Base-by-base conservation (phyloP, 257 asterid genomes). In the Solanum sejunctum region DNA sequence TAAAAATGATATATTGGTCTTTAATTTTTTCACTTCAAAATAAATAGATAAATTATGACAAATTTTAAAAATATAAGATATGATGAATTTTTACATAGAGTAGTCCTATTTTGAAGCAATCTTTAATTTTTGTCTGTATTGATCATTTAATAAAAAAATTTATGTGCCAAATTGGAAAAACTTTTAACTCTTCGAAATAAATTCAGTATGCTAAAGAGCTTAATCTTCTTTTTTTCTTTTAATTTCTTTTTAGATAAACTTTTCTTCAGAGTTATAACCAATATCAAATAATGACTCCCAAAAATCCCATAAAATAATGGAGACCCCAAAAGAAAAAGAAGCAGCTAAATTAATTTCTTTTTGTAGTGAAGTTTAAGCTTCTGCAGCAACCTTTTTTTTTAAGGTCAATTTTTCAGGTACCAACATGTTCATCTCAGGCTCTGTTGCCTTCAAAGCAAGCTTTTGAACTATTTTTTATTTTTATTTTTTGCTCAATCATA, bases 371-470 rank as follows among this genome's bases (percentile, higher is more conserved):
- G 80, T 20, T 55, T 47, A 88, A 86, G 84, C 18, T 84, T 58
- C 54, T 23, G 47, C 52, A 84, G 36, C 86, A 84, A 56, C 86
- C 45, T 58, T 52, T 28, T 80, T 80, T 36, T 71, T 88, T 63
- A 47, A 72, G 61, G 87, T 88, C 86, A 81, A 71, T 81, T 28
- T 80, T 45, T 56, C 79, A 73, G 88, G 87, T 79, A 52, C 83
- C 78, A 71, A 54, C 90, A 88, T 84, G 85, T 86, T 88, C 15
- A 66, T 86, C 82, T 85, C 39, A 80, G 78, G 17, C 49, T 64
- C 73, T 77, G 51, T 80, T 88, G 84, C 88, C 88, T 85, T 79
- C 84, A 80, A 81, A 80, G 83, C 78, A 88, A 80, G 85, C n/a
- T 83, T 72, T 67, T 23, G 17, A 45, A 8, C 17, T 11, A 0